phyloP scores from a whole-genome alignment of 2,329 filamentous ascomycete genomes.

The Fusarium torulosum region DNA sequence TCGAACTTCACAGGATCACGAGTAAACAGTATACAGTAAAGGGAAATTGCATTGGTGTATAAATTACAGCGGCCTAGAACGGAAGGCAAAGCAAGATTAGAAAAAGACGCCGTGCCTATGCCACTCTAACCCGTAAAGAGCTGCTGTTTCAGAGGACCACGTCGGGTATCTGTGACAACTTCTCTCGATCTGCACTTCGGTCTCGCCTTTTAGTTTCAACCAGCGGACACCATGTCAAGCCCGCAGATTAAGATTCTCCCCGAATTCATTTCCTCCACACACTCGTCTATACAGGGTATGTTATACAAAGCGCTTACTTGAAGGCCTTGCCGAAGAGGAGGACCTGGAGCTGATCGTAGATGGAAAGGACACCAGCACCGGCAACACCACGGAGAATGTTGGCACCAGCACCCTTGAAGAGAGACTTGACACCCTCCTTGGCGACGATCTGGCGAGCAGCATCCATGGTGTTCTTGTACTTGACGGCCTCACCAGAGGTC shows the following conservation, averaged over 20 bases:
- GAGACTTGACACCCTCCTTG: slow-evolving; percentile 97
- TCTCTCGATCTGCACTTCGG: slow-evolving; percentile 59
- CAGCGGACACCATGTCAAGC: slow-evolving; percentile 55
- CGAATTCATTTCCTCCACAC: slow-evolving; percentile 49
- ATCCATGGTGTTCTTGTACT: slow-evolving; percentile 98
- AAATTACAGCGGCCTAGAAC: slow-evolving; percentile 72
- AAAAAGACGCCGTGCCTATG: slow-evolving; percentile 63
- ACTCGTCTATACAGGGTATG: slow-evolving; percentile 58
- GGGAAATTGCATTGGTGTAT: slow-evolving; percentile 70
- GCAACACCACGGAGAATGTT: slow-evolving; percentile 99
- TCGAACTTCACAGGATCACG: neutral
- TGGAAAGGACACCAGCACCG: slow-evolving; percentile 99
- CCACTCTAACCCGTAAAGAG: slow-evolving; percentile 63
- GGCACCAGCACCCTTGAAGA: slow-evolving; percentile 99
- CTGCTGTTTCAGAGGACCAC: slow-evolving; percentile 57
- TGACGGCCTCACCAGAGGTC: slow-evolving; percentile 97
- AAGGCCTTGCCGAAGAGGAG: slow-evolving; percentile 99
- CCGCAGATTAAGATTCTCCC: slow-evolving; percentile 50
- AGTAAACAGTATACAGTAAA: slow-evolving; percentile 46
- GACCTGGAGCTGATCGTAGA: slow-evolving; percentile 99
- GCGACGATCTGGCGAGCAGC: slow-evolving; percentile 96
- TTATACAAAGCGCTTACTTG: slow-evolving; percentile 70
- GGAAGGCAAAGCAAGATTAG: slow-evolving; percentile 60
- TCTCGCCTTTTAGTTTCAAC: slow-evolving; percentile 62
- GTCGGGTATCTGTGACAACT: slow-evolving; percentile 56